Evolutionary conservation across 2,329 filamentous ascomycete species (phyloP).

Genomic region (Arthroderma sp.): DNA sequence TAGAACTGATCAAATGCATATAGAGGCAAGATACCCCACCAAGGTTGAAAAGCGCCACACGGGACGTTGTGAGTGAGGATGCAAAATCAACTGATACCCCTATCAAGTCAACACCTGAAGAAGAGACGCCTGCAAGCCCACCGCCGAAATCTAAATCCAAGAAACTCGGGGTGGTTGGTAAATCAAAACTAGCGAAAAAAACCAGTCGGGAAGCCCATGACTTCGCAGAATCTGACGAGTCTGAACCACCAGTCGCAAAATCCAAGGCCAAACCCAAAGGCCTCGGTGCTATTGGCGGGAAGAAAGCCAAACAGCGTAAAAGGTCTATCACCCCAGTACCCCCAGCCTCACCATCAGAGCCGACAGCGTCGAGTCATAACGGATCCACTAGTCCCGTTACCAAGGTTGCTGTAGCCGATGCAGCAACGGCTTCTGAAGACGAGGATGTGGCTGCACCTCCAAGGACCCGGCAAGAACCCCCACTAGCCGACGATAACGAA

Average conservation of each 20-base stretch:
- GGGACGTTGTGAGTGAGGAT: background rate
- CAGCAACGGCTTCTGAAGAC: conserved; percentile 7
- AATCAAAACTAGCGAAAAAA: conserved; percentile 1
- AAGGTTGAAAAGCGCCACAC: conserved; percentile 11
- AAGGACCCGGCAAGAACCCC: conserved; percentile 4
- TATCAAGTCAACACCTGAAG: too few relatives aligned
- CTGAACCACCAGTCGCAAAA: conserved; percentile 1
- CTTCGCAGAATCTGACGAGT: conserved; percentile 7
- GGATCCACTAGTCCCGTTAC: background rate
- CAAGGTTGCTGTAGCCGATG: background rate
- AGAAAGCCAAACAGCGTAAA: conserved; percentile 2
- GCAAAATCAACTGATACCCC: too few relatives aligned
- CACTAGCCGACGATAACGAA: conserved; percentile 4
- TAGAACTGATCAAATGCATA: conserved; percentile 1
- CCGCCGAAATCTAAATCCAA: conserved; percentile 7
- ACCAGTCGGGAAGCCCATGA: background rate
- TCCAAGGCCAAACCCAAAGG: conserved; percentile 6
- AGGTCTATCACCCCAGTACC: background rate
- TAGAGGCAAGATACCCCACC: conserved; percentile 27
- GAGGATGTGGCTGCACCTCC: conserved; percentile 4
- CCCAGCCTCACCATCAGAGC: background rate
- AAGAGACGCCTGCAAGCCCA: background rate
- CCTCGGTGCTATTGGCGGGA: conserved; percentile 9
- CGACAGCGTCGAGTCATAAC: background rate
- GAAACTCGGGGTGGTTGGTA: conserved; percentile 11